Percentiles rank a stretch among this genome's conserved stretches.
Conservation (phyloP, 768 basidiomycete species). For the Tubosaeta brunneosetosa region DNA sequence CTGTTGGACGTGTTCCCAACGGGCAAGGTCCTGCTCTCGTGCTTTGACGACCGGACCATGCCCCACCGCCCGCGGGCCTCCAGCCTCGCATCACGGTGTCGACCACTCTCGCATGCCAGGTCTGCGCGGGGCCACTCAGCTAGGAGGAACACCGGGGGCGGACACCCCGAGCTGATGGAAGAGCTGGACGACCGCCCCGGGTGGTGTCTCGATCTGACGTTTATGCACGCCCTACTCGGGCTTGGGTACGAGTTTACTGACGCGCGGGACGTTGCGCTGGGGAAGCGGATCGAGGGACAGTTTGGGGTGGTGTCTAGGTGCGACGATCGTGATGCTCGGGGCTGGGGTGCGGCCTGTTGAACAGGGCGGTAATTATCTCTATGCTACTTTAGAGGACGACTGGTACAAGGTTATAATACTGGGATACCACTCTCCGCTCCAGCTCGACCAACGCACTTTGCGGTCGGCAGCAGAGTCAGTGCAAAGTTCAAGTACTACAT, state of each 20-base stretch:
- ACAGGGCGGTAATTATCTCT: too few species aligned
- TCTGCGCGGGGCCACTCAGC: slow-evolving; percentile 63
- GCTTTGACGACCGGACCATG: slow-evolving; percentile 92
- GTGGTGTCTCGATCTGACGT: slow-evolving; percentile 94
- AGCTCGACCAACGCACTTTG: too few species aligned
- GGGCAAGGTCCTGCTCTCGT: slow-evolving; percentile 89
- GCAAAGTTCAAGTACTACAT: too few species aligned
- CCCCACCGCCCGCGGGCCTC: slow-evolving; percentile 31
- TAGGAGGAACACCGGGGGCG: slow-evolving; percentile 53
- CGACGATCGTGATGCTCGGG: slow-evolving; percentile 70
- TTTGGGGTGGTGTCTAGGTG: slow-evolving; percentile 93
- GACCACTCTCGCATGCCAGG: slow-evolving; percentile 55
- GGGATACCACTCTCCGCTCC: too few species aligned
- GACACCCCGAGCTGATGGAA: slow-evolving; percentile 43
- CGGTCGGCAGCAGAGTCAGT: too few species aligned
- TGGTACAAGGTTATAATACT: too few species aligned
- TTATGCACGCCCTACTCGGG: slow-evolving; percentile 84
- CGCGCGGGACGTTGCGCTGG: slow-evolving; percentile 64
- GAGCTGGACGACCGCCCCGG: slow-evolving; percentile 85
- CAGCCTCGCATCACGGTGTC: slow-evolving; percentile 43
- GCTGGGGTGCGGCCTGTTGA: slow-evolving; percentile 37
- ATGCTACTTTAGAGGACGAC: background rate
- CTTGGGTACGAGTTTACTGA: slow-evolving; percentile 88
- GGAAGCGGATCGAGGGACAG: slow-evolving; percentile 84
- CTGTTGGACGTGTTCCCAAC: slow-evolving; percentile 81